phyloP scores from a whole-genome alignment of 345 rosid species.

The Noccaea bulbosa region DNA sequence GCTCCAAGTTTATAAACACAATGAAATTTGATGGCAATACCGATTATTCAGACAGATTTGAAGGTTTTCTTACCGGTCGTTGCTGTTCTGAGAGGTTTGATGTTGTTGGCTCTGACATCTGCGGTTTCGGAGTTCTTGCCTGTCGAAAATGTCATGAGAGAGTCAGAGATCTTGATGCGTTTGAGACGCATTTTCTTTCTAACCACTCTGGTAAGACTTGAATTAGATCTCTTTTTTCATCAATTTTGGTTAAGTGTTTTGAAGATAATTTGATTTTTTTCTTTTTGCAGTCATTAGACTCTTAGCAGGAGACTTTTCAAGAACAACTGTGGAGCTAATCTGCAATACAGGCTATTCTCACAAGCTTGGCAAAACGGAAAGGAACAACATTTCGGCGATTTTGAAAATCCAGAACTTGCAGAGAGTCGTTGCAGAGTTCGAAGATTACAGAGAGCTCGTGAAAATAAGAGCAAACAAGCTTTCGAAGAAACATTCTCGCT shows the following conservation, averaged over 20 bases:
- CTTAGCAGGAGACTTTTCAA: conserved; percentile 65
- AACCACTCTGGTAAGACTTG: conserved; percentile 61
- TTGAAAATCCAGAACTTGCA: conserved; percentile 65
- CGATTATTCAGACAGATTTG: conserved; percentile 34
- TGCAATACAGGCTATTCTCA: conserved; percentile 48
- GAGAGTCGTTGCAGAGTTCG: conserved; percentile 56
- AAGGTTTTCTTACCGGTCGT: conserved; percentile 13
- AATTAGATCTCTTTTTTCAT: neutral
- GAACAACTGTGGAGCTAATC: conserved; percentile 68
- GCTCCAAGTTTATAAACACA: conserved; percentile 43
- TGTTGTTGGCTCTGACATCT: conserved; percentile 37
- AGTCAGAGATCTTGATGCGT: conserved; percentile 51
- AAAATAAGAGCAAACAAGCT: conserved; percentile 60
- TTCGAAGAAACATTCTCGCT: conserved; percentile 61
- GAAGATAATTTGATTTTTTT: neutral
- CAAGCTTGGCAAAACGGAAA: conserved; percentile 34
- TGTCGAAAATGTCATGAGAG: conserved; percentile 60
- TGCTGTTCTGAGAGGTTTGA: conserved; percentile 37
- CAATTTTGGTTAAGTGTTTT: neutral
- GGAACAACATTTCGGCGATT: conserved; percentile 43
- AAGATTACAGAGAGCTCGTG: conserved; percentile 63
- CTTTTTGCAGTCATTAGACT: conserved; percentile 57
- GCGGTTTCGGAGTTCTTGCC: conserved; percentile 35
- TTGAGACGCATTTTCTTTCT: conserved; percentile 60
- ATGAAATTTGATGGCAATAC: conserved; percentile 38